phyloP scores from a whole-genome alignment of 2,329 filamentous ascomycete genomes.

The Diaporthe ilicicola region DNA sequence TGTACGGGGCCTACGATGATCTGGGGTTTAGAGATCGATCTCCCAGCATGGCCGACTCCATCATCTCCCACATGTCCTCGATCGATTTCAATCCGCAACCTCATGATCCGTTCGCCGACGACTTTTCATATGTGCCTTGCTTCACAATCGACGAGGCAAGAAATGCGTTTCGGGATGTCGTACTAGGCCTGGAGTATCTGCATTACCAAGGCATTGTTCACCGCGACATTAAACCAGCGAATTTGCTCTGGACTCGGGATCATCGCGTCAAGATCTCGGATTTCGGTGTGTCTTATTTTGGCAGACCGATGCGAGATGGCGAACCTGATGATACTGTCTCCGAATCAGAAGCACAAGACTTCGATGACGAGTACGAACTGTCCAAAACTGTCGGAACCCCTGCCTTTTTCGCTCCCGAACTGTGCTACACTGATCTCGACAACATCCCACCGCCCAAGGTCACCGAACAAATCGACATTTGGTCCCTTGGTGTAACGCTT shows the following conservation, averaged over 20 bases:
- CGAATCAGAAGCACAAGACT: conserved; percentile 84
- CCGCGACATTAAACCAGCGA: conserved; percentile 87
- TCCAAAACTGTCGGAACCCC: conserved; percentile 98
- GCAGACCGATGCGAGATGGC: conserved; percentile 83
- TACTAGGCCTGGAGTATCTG: conserved; percentile 92
- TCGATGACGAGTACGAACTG: conserved; percentile 94
- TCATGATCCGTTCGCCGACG: conserved; percentile 79
- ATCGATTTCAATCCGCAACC: conserved; percentile 65
- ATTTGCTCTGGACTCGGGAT: conserved; percentile 85
- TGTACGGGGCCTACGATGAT: conserved; percentile 78
- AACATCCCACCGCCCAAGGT: conserved; percentile 74
- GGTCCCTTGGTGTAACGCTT: conserved; percentile 94
- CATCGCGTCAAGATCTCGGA: conserved; percentile 97
- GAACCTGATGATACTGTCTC: conserved; percentile 79
- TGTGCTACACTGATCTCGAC: conserved; percentile 87
- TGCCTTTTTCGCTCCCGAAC: conserved; percentile 95
- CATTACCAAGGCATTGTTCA: conserved; percentile 88
- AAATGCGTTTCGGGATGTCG: conserved; percentile 88
- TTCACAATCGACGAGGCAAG: conserved; percentile 87
- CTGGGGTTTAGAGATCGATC: conserved; percentile 70
- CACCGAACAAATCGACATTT: conserved; percentile 94
- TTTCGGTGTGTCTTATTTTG: conserved; percentile 97
- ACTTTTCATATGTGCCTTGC: conserved; percentile 92
- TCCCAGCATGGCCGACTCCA: conserved; percentile 82
- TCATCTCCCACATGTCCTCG: conserved; percentile 74